Evolutionary conservation across 23 red algal genomes (phyloP).

Genomic region (Gracilaria gracilis): DNA sequence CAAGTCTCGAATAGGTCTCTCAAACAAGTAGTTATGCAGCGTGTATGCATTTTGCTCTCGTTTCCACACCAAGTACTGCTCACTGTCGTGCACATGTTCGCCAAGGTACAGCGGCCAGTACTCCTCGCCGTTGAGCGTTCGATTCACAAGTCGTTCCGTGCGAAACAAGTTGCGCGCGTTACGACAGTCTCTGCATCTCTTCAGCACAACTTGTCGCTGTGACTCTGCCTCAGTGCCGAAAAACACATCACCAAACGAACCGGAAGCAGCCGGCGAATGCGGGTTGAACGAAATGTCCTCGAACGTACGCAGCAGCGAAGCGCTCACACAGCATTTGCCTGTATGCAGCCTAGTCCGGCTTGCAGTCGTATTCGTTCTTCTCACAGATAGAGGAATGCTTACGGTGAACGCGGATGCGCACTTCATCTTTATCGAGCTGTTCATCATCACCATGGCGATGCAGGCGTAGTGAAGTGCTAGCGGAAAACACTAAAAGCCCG

Average conservation of each 20-base stretch:
- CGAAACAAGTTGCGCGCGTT: constrained; percentile 62
- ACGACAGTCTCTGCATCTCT: constrained; percentile 24
- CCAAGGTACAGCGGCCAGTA: constrained; percentile 80
- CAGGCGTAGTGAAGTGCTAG: not conserved
- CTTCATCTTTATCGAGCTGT: too few species aligned
- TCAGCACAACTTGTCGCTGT: constrained; percentile 64
- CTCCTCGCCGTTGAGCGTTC: constrained; percentile 44
- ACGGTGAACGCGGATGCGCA: not conserved
- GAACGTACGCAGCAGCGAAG: not conserved
- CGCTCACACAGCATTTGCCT: not conserved
- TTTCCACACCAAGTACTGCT: constrained; percentile 75
- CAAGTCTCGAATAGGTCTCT: constrained; percentile 24
- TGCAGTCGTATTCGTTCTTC: not conserved
- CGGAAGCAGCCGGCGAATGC: not conserved
- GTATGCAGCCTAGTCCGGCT: not conserved
- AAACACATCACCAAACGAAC: constrained; percentile 75
- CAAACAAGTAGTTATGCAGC: constrained; percentile 72
- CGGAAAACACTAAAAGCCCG: not conserved
- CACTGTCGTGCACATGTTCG: constrained; percentile 33
- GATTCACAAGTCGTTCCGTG: constrained; percentile 70
- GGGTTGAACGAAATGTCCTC: constrained; percentile 10
- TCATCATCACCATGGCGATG: not conserved
- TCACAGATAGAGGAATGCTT: not conserved
- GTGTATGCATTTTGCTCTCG: constrained; percentile 61
- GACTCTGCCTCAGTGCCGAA: constrained; percentile 55